These are phyloP conservation scores for Podospora bellae-mahoneyi DNA, from an alignment of 495 filamentous ascomycete species.

Conservation along the genomic window DNA sequence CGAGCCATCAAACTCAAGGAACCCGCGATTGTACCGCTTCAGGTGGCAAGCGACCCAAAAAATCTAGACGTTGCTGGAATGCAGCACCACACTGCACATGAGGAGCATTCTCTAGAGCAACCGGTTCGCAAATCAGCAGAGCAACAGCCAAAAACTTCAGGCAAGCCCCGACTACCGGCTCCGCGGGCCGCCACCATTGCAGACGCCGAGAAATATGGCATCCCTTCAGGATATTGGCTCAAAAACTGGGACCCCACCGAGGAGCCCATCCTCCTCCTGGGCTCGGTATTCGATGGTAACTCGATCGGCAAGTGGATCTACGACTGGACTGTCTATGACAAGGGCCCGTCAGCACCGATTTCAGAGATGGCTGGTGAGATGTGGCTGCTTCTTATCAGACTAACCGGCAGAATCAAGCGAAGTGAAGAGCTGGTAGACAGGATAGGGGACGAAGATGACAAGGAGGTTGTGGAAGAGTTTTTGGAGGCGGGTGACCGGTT, in stretches of 20 bases:
- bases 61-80: neutral
- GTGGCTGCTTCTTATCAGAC: conserved; percentile 91
- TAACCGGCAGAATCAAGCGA: conserved; percentile 93
- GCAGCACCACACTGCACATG: neutral
- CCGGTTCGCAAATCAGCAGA: neutral
- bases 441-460: conserved; percentile 66
- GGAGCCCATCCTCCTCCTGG: conserved; percentile 85
- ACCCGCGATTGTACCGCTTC: neutral
- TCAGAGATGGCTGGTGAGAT: conserved; percentile 90
- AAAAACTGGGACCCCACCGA: conserved; percentile 99
- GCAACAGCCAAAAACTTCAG: conserved; percentile 16
- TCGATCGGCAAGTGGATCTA: conserved; percentile 98
- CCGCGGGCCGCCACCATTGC: conserved; percentile 72
- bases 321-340: conserved; percentile 96
- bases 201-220: conserved; percentile 74
- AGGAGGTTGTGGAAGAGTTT: conserved; percentile 85
- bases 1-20: neutral
- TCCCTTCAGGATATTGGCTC: conserved; percentile 87
- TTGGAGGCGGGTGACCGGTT: conserved; percentile 86
- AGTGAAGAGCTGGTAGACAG: conserved; percentile 75
- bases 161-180: conserved; percentile 33
- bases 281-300: conserved; percentile 96
- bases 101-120: no score
- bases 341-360: conserved; percentile 80
- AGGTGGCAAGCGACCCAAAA: neutral